These are phyloP conservation scores for Starmerella geochares DNA, from an alignment of 805 yeast species.

Conservation along the genomic window DNA sequence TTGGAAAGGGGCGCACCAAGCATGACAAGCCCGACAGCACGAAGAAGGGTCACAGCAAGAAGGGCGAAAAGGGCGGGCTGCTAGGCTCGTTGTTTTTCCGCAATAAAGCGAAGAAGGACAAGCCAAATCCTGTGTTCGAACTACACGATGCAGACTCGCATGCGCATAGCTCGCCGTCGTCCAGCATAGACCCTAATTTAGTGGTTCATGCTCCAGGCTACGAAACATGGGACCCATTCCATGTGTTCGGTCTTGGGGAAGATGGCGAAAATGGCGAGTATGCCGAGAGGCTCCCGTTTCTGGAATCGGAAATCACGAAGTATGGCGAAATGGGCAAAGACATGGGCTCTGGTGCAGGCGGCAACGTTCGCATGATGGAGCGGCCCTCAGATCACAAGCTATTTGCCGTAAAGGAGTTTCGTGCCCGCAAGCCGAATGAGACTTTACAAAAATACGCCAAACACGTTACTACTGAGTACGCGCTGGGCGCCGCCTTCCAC, in stretches of 20 bases:
- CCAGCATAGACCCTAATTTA: conserved; percentile 15
- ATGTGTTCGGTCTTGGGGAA: conserved; percentile 16
- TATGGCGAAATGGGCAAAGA: conserved; percentile 67
- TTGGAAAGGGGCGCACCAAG: conserved; percentile 24
- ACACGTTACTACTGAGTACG: conserved; percentile 73
- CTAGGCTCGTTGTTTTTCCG: conserved; percentile 1
- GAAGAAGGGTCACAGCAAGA: background rate
- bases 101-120: background rate
- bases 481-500: conserved; percentile 64
- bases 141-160: background rate
- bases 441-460: conserved; percentile 57
- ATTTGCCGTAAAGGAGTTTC: conserved; percentile 80
- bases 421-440: conserved; percentile 55
- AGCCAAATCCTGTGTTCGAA: background rate
- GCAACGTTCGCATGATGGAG: conserved; percentile 73
- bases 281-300: conserved; percentile 31
- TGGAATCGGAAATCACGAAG: conserved; percentile 41
- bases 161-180: conserved; percentile 1
- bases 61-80: background rate
- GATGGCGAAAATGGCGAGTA: conserved; percentile 3
- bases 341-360: conserved; percentile 90
- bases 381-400: conserved; percentile 49
- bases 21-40: conserved; percentile 13
- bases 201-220: conserved; percentile 21
- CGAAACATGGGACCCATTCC: conserved; percentile 25